Percentiles rank a stretch among this genome's conserved stretches.
phyloP scores from a whole-genome alignment of 176 grass and related monocot genomes.

The Oryza rufipogon region DNA sequence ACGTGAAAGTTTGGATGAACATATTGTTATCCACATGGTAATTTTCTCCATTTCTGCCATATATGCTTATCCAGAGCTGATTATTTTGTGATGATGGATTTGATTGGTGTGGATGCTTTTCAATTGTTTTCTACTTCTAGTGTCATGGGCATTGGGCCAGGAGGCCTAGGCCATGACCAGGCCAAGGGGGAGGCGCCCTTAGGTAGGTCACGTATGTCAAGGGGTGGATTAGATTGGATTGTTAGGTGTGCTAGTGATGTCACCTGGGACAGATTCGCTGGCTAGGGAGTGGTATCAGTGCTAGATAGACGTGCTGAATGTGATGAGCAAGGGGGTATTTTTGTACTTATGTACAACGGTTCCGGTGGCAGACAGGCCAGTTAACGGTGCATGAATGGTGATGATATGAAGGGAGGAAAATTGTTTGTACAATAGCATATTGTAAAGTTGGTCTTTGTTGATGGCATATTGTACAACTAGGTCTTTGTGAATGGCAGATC shows the following conservation, averaged over 20 bases:
- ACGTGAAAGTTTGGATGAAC: conserved; percentile 86
- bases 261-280: neutral
- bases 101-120: neutral
- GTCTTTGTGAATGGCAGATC: neutral
- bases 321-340: neutral
- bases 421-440: neutral
- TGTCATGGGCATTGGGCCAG: neutral
- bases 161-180: neutral
- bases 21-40: conserved; percentile 96
- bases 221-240: neutral
- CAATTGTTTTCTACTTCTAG: neutral
- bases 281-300: neutral
- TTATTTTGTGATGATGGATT: conserved; percentile 23
- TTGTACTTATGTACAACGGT: neutral
- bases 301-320: neutral
- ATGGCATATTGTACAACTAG: neutral
- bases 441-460: neutral
- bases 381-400: neutral
- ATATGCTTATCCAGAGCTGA: conserved; percentile 2
- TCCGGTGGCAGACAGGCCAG: neutral
- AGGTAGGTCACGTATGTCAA: too few relatives aligned
- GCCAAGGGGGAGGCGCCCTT: too few relatives aligned
- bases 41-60: conserved; percentile 40
- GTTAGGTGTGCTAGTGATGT: neutral
- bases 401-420: neutral